Evolutionary conservation across 176 grass and related monocot genomes (phyloP).

Genomic region (Triticum timopheevii): DNA sequence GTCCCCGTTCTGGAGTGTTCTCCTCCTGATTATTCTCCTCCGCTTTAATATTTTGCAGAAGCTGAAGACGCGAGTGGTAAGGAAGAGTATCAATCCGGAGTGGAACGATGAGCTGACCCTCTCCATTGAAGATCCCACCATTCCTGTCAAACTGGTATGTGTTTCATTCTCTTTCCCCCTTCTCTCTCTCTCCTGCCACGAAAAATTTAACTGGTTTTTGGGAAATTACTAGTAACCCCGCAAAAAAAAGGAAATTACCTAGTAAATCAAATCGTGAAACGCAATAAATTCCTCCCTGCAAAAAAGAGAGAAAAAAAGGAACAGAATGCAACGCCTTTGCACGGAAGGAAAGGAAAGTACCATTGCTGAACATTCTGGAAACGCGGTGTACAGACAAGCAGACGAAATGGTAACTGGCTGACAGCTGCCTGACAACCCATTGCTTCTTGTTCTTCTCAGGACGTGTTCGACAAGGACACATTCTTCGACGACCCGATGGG

Average conservation of each 20-base stretch:
- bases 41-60: constrained; percentile 42
- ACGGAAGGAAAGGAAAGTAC: no score
- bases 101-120: constrained; percentile 96
- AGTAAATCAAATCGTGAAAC: no score
- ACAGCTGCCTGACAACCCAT: neutral
- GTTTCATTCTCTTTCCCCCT: neutral
- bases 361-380: neutral
- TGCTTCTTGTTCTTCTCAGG: neutral
- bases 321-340: neutral
- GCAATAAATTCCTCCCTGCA: neutral
- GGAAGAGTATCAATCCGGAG: constrained; percentile 62
- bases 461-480: constrained; percentile 88
- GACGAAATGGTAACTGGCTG: no score
- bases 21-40: neutral
- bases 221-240: no score
- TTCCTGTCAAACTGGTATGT: constrained; percentile 59
- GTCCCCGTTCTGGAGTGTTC: no score
- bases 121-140: constrained; percentile 44
- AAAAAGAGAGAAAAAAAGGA: neutral
- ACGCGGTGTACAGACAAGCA: neutral
- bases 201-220: neutral
- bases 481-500: constrained; percentile 89
- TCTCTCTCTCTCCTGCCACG: neutral
- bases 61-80: constrained; percentile 74
- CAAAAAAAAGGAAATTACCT: no score